These are phyloP conservation scores for Kwoniella sp. DNA, from an alignment of 768 basidiomycete genomes.

Conservation along the genomic window DNA sequence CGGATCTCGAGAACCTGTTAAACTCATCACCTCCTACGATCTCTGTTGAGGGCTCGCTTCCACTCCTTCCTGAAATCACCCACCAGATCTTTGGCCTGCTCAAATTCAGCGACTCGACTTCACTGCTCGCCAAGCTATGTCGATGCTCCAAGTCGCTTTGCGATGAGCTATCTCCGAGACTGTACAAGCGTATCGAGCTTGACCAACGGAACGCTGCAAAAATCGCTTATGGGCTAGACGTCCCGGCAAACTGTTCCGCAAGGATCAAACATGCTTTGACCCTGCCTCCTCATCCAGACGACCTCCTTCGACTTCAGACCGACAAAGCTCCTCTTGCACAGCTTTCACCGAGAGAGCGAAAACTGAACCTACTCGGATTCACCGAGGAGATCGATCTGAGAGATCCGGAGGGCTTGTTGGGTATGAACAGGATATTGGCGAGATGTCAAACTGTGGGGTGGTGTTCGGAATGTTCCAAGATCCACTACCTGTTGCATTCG, in stretches of 20 bases:
- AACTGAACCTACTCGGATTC: neutral
- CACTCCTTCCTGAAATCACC: constrained; percentile 1
- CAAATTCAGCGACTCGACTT: neutral
- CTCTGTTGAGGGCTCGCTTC: neutral
- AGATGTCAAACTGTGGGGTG: neutral
- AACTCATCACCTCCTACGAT: neutral
- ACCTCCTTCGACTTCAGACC: neutral
- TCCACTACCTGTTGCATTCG: neutral
- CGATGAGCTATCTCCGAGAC: neutral
- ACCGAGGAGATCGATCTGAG: neutral
- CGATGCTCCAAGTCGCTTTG: constrained; percentile 4
- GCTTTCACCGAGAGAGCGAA: neutral
- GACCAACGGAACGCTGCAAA: neutral
- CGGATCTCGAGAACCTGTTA: too few species aligned
- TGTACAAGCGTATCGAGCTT: neutral
- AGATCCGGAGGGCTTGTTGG: neutral
- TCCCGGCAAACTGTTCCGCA: neutral
- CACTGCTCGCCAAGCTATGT: neutral
- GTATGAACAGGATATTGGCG: neutral
- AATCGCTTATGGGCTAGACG: neutral
- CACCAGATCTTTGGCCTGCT: neutral
- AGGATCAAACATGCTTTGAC: neutral
- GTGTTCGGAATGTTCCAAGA: neutral
- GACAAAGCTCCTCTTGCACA: neutral
- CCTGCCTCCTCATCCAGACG: neutral